These are phyloP conservation scores for Colletotrichum eleusines DNA, from an alignment of 2,329 filamentous ascomycete species.

Conservation along the genomic window DNA sequence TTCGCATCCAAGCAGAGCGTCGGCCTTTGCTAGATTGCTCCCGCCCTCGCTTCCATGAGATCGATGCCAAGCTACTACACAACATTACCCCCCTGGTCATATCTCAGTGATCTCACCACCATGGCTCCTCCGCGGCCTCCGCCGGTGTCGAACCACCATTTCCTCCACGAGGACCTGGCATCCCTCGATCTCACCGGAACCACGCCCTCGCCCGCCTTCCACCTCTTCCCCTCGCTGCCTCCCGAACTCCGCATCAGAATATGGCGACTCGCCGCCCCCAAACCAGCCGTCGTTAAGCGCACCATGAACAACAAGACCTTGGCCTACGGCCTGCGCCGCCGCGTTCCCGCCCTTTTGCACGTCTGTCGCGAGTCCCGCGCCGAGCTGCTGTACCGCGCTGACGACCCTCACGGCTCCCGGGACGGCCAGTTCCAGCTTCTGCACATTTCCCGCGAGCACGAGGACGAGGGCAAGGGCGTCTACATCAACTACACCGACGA, in stretches of 20 bases:
- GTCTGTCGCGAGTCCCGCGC: slow-evolving; percentile 24
- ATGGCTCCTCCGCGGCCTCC: background rate
- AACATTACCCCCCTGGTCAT: background rate
- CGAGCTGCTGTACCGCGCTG: slow-evolving; percentile 4
- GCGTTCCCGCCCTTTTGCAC: slow-evolving; percentile 13
- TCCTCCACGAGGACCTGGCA: background rate
- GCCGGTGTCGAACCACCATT: background rate
- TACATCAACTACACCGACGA: slow-evolving; percentile 22
- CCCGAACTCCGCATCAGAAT: slow-evolving; percentile 23
- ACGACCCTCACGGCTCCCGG: background rate
- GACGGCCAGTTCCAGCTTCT: slow-evolving; percentile 21
- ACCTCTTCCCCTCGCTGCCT: slow-evolving; percentile 18
- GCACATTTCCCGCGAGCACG: background rate
- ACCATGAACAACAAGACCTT: slow-evolving; percentile 12
- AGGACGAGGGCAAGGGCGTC: background rate
- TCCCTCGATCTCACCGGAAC: slow-evolving; percentile 1
- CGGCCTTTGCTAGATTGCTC: background rate
- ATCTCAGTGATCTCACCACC: too few relatives aligned
- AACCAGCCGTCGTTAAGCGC: slow-evolving; percentile 15
- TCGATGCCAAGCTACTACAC: background rate
- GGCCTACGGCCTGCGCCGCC: slow-evolving; percentile 19
- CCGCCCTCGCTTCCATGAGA: background rate
- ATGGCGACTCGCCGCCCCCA: slow-evolving; percentile 22
- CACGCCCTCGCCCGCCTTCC: slow-evolving; percentile 8
- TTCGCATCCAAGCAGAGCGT: background rate